Evolutionary conservation across 176 grass and related monocot genomes (phyloP), one percentile per base, ranked within the genome.

Genomic region (Eragrostis curvula): DNA sequence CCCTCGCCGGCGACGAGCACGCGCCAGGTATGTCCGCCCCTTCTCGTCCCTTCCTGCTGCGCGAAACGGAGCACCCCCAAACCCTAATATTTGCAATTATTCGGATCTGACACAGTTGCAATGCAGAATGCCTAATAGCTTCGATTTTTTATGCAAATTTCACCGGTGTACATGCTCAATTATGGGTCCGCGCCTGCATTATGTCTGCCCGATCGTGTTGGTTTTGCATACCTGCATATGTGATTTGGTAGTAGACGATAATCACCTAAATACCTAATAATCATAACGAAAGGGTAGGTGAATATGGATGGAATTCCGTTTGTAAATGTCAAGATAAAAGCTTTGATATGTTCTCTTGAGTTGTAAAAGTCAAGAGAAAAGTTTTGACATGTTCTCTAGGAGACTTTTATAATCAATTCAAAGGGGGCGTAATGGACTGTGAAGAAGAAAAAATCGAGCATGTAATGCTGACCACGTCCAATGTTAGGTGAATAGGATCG

Each of bases 401-500:
- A 28, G 39, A 42, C 17, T 79, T 36, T 36, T 41, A 20, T 64
- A 60, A 55, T 12, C 6, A 81, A 60, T 61, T 81, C 75, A 71
- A 73, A 50, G 21, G 36, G 32, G n/a, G n/a, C n/a, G n/a, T n/a
- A n/a, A n/a, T n/a, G n/a, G n/a, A n/a, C 32, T 36, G 32, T 4
- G 32, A 36, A 36, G 32, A 36, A 36, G 32, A 36, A 36, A 30
- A 15, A 71, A 57, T 32, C 0, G 21, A 12, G 6, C 16, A 67
- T 9, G 20, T 66, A 40, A 68, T 13, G 44, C 41, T 79, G 81
- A 84, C 84, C 81, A 42, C 15, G 75, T 88, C 68, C 12, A 84
- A 55, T 28, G 74, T 78, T 87, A 40, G 80, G 80, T 67, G 68
- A 50, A 84, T 16, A 60, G 18, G 78, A 28, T 11, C 49, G 51